Evolutionary conservation across 371 early-diverging fungal species (phyloP).

Genomic region (Cokeromyces recurvatus): DNA sequence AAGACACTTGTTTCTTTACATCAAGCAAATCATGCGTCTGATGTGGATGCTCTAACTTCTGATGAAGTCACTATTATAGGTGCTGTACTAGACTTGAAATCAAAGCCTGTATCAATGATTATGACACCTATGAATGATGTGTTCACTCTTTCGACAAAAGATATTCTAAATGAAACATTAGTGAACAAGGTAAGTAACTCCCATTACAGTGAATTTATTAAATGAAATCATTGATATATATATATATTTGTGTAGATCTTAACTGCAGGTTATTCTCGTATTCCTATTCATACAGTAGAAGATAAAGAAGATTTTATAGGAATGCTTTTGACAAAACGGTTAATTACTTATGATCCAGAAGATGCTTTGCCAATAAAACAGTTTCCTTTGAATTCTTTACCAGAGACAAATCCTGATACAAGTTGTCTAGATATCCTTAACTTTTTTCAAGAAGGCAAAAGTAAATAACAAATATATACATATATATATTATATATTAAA

Average conservation of each 20-base stretch:
- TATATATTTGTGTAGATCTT: conserved; percentile 71
- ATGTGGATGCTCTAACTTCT: conserved; percentile 75
- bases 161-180: conserved; percentile 59
- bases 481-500: conserved; percentile 6
- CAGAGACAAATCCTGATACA: conserved; percentile 66
- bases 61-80: conserved; percentile 93
- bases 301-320: conserved; percentile 76
- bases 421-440: conserved; percentile 88
- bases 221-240: no score
- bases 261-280: conserved; percentile 82
- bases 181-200: conserved; percentile 56
- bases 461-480: conserved; percentile 59
- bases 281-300: conserved; percentile 75
- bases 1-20: conserved; percentile 91
- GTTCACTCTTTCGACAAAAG: conserved; percentile 71
- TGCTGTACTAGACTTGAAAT: conserved; percentile 86
- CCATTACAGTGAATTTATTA: no score
- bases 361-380: conserved; percentile 69
- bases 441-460: conserved; percentile 89
- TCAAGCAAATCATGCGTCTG: conserved; percentile 57
- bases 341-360: conserved; percentile 83
- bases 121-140: conserved; percentile 89
- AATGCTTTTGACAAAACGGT: conserved; percentile 82
- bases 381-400: conserved; percentile 67
- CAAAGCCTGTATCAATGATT: conserved; percentile 75